Base-by-base conservation (phyloP, 2,329 filamentous ascomycete species). In the Trichophyton schoenleinii region DNA sequence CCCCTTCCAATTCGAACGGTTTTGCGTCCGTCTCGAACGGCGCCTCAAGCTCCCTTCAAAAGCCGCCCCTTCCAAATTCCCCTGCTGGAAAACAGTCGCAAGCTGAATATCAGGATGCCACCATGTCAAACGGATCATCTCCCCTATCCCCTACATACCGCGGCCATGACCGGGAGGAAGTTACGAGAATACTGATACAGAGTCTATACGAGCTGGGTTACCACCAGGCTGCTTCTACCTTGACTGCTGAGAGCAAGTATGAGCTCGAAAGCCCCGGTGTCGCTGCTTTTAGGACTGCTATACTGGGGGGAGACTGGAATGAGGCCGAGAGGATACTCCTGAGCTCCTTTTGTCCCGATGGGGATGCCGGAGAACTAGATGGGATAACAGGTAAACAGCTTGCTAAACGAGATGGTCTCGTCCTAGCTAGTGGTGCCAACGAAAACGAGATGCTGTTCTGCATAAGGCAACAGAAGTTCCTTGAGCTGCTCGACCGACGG, bases 131-230 rank as follows among this genome's bases (percentile, higher is more conserved):
- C 31, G 52, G 52, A 28, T 55, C 52, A n/a, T 42, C 31, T 18
- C 64, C 67, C 3, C 65, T 64, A 44, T 63, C 68, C 20, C 63
- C 68, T 28, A 77, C 78, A 38, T 97, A 95, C 72, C 87, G 85
- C 70, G 91, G 91, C 18, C 92, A 97, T 71, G 84, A 94, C 70
- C 84, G 90, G 71, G 91, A 96, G 78, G 92, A 99, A 76, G 87
- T 97, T 52, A 95, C 92, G 3, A 82, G 94, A 60, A 87, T 97
- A 65, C 75, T 99, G 68, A 94, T 99, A 69, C 94, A 99, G 74
- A 88, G 91, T 41, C 77, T 99, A 65, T 83, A 85, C 25, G 92
- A 96, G 72, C 81, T 99, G 77, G 94, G 94, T 1, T 96, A 97
- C 70, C 80, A 85, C 63, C 79, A 80, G 11, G 88, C 92, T 11